Base-by-base conservation (phyloP, 148 eudicot genomes). In the Chenopodium suecicum region DNA sequence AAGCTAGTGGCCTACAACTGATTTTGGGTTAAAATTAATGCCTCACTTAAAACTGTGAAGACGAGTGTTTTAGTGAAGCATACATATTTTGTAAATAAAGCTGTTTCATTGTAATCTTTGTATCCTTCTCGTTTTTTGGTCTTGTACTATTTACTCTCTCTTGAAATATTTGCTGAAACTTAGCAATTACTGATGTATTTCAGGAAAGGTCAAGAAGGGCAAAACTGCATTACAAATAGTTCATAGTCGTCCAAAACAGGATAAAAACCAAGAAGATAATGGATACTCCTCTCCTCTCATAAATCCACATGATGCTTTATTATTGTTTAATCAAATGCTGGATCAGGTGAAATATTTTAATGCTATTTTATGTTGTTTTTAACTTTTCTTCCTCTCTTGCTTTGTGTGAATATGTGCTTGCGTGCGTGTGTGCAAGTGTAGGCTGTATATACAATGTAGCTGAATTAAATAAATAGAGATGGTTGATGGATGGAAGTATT, bases 201-300 rank as follows among this genome's bases (percentile, higher is more conserved):
- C 83, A 95, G 99, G 97, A 32, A 90, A 89, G 90, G 97, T 97
- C 85, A 97, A 97, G 78, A 94, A 88, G 87, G 94, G 89, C 32
- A 82, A 78, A 66, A 88, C 92, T 79, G 82, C 37, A 50, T 73
- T 91, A 83, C 83, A 81, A 70, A 83, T 97, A 50, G 76, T 87
- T 64, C 92, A 94, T 80, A 92, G 88, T 83, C 92, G 92, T 80
- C 88, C 90, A 20, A 90, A 77, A 52, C 83, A 70, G 64, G 93
- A 88, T 60, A 81, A 77, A 63, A 79, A 71, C 64, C 65, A 81
- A 58, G 92, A 89, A 70, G 93, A 91, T 79, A 81, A 81, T 82
- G 84, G 63, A 75, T 86, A 85, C 68, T 79, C 86, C 48, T 25
- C 83, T 73, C 41, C 81, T 44, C 54, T 76, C 54, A 75, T 97